Percentiles rank a stretch among this genome's conserved stretches.
These are phyloP conservation scores for Anacardium occidentale DNA, from an alignment of 345 rosid species.

Conservation along the genomic window DNA sequence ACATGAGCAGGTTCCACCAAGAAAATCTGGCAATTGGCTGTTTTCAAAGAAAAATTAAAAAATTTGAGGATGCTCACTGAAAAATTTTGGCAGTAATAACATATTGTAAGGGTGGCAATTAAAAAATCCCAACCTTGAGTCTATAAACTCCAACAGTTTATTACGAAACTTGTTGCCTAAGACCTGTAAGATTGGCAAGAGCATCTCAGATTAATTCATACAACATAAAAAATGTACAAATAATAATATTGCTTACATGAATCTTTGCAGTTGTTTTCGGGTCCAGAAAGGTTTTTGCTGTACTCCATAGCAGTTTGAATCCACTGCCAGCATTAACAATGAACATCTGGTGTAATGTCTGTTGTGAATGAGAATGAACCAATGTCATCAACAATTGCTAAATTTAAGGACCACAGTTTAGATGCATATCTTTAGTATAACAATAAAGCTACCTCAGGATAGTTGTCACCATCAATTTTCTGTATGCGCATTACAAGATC, in stretches of 20 bases:
- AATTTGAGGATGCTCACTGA: conserved; percentile 8
- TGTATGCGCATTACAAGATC: conserved; percentile 92
- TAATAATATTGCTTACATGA: conserved; percentile 44
- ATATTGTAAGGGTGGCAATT: conserved; percentile 7
- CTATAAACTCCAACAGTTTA: conserved; percentile 76
- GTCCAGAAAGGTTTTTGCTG: conserved; percentile 83
- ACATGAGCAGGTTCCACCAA: conserved; percentile 89
- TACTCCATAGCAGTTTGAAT: conserved; percentile 85
- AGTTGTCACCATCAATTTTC: conserved; percentile 96
- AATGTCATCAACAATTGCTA: conserved; percentile 14
- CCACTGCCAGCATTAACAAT: conserved; percentile 86
- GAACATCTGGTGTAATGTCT: conserved; percentile 95
- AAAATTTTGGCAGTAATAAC: neutral
- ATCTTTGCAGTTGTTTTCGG: conserved; percentile 91
- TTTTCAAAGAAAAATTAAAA: conserved; percentile 19
- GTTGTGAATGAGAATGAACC: conserved; percentile 26
- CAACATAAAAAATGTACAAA: conserved; percentile 5
- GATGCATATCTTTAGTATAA: conserved; percentile 4
- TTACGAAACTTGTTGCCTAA: conserved; percentile 70
- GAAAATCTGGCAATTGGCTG: conserved; percentile 96
- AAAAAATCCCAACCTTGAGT: conserved; percentile 56
- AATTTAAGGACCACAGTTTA: conserved; percentile 7
- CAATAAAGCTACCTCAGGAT: conserved; percentile 75
- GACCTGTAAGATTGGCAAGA: conserved; percentile 53
- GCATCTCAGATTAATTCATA: conserved; percentile 24